A percentile compares a stretch with the other conserved stretches of the same genome.
Conservation (phyloP, 768 basidiomycete genomes). For the Mycena floridula region DNA sequence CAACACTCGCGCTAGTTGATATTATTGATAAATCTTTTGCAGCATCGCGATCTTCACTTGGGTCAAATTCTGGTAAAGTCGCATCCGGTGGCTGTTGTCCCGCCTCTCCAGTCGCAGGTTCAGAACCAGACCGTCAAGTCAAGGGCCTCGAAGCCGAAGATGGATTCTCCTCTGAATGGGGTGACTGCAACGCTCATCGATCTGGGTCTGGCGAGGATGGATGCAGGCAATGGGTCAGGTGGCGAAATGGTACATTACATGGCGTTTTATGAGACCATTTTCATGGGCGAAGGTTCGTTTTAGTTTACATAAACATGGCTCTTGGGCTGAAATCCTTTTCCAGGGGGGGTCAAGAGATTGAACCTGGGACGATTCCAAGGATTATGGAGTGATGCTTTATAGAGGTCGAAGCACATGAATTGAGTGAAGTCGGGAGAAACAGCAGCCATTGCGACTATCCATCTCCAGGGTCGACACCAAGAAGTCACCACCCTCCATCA, state of each 20-base stretch:
- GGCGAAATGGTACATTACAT: constrained; percentile 61
- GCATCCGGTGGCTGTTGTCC: constrained; percentile 32
- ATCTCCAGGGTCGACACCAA: too few relatives aligned
- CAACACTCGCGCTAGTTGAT: background rate
- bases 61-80: constrained; percentile 93
- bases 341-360: too few relatives aligned
- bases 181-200: constrained; percentile 87
- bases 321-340: too few relatives aligned
- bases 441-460: too few relatives aligned
- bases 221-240: constrained; percentile 41
- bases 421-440: too few relatives aligned
- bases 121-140: constrained; percentile 23
- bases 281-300: constrained; percentile 83
- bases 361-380: too few relatives aligned
- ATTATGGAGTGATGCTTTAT: too few relatives aligned
- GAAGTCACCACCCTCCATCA: too few relatives aligned
- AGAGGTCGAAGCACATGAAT: too few relatives aligned
- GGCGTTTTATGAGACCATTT: constrained; percentile 81
- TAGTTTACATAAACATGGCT: too few relatives aligned
- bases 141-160: constrained; percentile 22
- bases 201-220: constrained; percentile 86
- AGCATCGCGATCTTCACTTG: constrained; percentile 99
- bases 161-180: constrained; percentile 66
- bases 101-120: constrained; percentile 27
- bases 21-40: constrained; percentile 7